These are phyloP conservation scores for Rhodotorula sp. DNA, from an alignment of 1,284 basidiomycete genomes.

Conservation along the genomic window DNA sequence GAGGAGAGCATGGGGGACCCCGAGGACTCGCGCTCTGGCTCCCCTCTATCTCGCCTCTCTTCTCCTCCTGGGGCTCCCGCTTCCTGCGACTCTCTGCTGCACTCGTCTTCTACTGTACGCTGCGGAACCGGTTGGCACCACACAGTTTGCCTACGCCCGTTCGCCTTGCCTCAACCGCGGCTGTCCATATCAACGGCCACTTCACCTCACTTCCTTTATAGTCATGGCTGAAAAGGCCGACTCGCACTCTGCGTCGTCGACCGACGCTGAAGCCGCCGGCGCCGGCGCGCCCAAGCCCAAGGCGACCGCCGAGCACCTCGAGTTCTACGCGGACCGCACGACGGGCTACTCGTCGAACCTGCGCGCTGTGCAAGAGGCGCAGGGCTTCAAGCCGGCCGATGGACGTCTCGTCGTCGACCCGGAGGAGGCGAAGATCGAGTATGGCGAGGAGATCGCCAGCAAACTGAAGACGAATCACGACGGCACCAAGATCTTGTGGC, in stretches of 20 bases:
- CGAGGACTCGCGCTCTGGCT: neutral
- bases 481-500: constrained; percentile 61
- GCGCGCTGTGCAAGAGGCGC: constrained; percentile 21
- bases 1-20: neutral
- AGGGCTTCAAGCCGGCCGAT: constrained; percentile 35
- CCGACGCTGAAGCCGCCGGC: neutral
- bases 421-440: constrained; percentile 36
- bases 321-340: constrained; percentile 22
- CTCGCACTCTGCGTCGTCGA: neutral
- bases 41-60: neutral
- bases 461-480: constrained; percentile 57
- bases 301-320: constrained; percentile 23
- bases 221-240: constrained; percentile 12
- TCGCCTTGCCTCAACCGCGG: neutral
- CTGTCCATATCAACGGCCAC: neutral
- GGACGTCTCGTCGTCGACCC: constrained; percentile 42
- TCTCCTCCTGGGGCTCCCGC: constrained; percentile 1
- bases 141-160: neutral
- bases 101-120: neutral
- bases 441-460: constrained; percentile 52
- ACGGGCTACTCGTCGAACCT: constrained; percentile 21
- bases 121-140: neutral
- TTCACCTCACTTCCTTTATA: too few species aligned
- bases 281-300: constrained; percentile 6
- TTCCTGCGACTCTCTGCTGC: neutral